Conservation (phyloP, 768 basidiomycete species). For the Naganishia antarctica region DNA sequence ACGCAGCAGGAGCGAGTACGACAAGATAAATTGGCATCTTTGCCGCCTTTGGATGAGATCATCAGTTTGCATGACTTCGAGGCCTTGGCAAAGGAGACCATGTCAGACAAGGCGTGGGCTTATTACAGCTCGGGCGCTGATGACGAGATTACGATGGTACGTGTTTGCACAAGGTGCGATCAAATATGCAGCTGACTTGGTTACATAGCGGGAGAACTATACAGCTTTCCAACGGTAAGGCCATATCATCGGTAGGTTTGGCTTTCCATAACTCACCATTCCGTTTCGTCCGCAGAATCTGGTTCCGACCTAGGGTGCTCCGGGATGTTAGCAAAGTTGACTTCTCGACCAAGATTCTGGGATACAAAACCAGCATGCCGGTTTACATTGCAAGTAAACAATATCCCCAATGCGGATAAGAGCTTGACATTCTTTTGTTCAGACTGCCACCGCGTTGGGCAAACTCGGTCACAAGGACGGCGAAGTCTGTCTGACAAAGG, state of each 20-base stretch:
- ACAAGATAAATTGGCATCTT: constrained; percentile 60
- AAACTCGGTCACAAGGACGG: constrained; percentile 93
- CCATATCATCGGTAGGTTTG: constrained; percentile 9
- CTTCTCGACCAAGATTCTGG: constrained; percentile 73
- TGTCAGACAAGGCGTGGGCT: constrained; percentile 70
- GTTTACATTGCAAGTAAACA: constrained; percentile 58
- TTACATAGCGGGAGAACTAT: constrained; percentile 67
- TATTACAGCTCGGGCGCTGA: constrained; percentile 85
- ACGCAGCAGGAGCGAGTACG: constrained; percentile 67
- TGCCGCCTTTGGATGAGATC: constrained; percentile 64
- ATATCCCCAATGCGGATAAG: constrained; percentile 51
- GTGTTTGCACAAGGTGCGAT: constrained; percentile 36
- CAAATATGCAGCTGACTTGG: not conserved
- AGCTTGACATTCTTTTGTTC: not conserved
- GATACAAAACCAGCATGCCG: constrained; percentile 68
- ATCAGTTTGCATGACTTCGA: constrained; percentile 78
- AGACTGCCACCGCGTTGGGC: constrained; percentile 46
- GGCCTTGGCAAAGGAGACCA: constrained; percentile 67
- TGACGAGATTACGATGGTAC: constrained; percentile 66
- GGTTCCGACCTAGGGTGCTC: constrained; percentile 78
- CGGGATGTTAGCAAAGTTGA: constrained; percentile 81
- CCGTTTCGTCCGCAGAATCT: constrained; percentile 57
- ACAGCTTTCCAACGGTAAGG: constrained; percentile 78
- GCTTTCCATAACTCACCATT: constrained; percentile 29
- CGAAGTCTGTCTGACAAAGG: constrained; percentile 81